phyloP scores from a whole-genome alignment of 148 eudicot species.

The Suaeda aralocaspica region DNA sequence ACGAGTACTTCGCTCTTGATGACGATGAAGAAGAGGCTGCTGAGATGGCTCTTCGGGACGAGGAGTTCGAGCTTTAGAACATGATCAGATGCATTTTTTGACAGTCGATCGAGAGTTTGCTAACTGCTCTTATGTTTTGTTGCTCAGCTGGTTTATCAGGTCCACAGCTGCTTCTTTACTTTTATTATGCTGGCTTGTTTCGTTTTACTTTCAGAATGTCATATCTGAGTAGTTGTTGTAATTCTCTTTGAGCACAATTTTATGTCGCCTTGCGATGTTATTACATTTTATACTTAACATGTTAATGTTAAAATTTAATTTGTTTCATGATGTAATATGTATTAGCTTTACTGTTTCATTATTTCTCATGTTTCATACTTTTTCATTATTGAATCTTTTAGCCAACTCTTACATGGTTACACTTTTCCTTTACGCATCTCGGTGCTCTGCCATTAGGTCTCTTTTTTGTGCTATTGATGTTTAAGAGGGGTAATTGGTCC shows the following conservation, averaged over 20 bases:
- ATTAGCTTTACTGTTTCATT: not conserved
- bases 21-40: slow-evolving; percentile 95
- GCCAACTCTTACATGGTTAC: no score
- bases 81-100: slow-evolving; percentile 2
- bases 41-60: slow-evolving; percentile 83
- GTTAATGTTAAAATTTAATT: slow-evolving; percentile 16
- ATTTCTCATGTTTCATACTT: not conserved
- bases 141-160: slow-evolving; percentile 17
- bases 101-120: slow-evolving; percentile 17
- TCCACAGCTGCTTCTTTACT: slow-evolving; percentile 18
- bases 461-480: not conserved
- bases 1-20: slow-evolving; percentile 82
- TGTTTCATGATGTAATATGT: not conserved
- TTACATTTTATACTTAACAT: slow-evolving; percentile 14
- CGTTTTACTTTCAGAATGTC: slow-evolving; percentile 1
- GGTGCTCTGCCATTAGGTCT: not conserved
- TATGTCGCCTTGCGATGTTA: slow-evolving; percentile 14
- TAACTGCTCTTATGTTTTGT: slow-evolving; percentile 26
- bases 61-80: slow-evolving; percentile 73
- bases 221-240: slow-evolving; percentile 23
- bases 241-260: slow-evolving; percentile 14
- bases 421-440: not conserved
- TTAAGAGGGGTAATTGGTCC: not conserved
- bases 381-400: not conserved
- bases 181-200: slow-evolving; percentile 14